A percentile compares a stretch with the other conserved stretches of the same genome.
These are phyloP conservation scores for Malassezia yamatoensis DNA, from an alignment of 1,284 basidiomycete genomes.

Conservation along the genomic window DNA sequence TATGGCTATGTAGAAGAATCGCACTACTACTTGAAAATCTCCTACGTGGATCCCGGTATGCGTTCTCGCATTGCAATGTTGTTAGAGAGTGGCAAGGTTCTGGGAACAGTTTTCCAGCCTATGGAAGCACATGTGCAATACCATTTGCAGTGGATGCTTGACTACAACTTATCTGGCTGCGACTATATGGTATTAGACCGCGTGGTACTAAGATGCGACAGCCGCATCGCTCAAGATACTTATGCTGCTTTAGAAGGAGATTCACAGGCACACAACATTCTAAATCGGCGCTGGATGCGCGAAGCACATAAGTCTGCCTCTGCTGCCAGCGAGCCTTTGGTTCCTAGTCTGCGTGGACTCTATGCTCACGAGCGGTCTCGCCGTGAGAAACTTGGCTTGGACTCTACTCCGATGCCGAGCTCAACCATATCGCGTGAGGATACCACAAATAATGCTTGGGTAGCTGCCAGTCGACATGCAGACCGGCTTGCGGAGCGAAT, in stretches of 20 bases:
- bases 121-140: slow-evolving; percentile 78
- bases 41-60: slow-evolving; percentile 56
- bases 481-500: slow-evolving; percentile 3
- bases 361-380: slow-evolving; percentile 73
- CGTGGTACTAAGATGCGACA: slow-evolving; percentile 50
- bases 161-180: slow-evolving; percentile 90
- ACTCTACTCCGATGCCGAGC: slow-evolving; percentile 6
- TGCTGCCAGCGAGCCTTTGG: slow-evolving; percentile 38
- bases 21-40: slow-evolving; percentile 79
- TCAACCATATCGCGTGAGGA: neutral
- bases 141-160: slow-evolving; percentile 83
- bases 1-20: slow-evolving; percentile 86
- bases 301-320: slow-evolving; percentile 52
- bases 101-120: slow-evolving; percentile 58
- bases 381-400: neutral
- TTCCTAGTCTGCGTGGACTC: slow-evolving; percentile 76
- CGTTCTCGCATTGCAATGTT: slow-evolving; percentile 34
- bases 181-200: slow-evolving; percentile 65
- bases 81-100: slow-evolving; percentile 33
- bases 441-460: slow-evolving; percentile 5
- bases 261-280: slow-evolving; percentile 66
- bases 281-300: slow-evolving; percentile 64
- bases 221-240: slow-evolving; percentile 51
- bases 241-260: slow-evolving; percentile 75
- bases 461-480: neutral